Percentiles rank a stretch among this genome's conserved stretches.
Conservation (phyloP, 73 alveolate species). For the Paramecium octaurelia region DNA sequence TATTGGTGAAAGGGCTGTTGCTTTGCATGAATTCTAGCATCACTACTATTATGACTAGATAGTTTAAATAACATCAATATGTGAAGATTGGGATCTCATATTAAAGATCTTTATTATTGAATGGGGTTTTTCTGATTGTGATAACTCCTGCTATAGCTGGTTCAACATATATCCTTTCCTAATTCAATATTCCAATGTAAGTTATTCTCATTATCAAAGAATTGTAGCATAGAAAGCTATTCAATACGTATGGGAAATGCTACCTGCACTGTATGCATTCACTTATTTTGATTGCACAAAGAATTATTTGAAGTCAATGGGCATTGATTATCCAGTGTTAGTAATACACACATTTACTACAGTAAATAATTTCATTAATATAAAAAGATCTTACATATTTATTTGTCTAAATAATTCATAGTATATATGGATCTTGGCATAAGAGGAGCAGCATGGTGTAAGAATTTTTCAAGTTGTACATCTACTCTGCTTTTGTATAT, state of each 20-base stretch:
- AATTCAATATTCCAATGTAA: not conserved
- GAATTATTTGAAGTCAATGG: constrained; percentile 7
- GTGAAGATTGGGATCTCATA: constrained; percentile 12
- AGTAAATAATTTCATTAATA: not conserved
- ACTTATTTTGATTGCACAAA: constrained; percentile 12
- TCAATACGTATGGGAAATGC: constrained; percentile 36
- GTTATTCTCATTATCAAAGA: not conserved
- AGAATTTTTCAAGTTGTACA: constrained; percentile 16
- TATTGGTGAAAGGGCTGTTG: not conserved
- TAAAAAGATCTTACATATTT: not conserved
- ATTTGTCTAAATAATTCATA: not conserved
- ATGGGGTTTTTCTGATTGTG: not conserved
- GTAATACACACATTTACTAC: not conserved
- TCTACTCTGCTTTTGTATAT: not conserved
- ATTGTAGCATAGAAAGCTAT: not conserved
- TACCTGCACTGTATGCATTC: constrained; percentile 25
- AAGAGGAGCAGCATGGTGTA: constrained; percentile 49
- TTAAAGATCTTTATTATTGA: not conserved
- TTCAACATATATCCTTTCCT: not conserved
- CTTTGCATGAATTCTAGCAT: not conserved
- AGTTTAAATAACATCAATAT: not conserved
- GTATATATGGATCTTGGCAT: not conserved
- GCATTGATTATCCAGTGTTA: not conserved
- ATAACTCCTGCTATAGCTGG: constrained; percentile 23
- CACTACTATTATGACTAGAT: not conserved